Percentiles rank a stretch among this genome's conserved stretches.
Evolutionary conservation across 257 asterid species (phyloP).

Genomic region (Paulownia fortunei): DNA sequence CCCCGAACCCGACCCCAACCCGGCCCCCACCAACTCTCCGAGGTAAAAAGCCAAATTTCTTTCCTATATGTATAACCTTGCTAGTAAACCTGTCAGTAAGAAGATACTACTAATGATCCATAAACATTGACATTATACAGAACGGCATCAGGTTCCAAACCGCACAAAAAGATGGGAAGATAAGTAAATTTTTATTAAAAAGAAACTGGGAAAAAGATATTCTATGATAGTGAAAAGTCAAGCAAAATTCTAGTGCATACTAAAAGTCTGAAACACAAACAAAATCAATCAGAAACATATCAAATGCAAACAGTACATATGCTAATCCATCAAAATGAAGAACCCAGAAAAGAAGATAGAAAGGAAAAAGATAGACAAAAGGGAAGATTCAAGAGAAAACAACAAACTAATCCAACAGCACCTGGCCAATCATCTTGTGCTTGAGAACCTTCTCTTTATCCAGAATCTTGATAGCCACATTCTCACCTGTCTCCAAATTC

Average conservation of each 20-base stretch:
- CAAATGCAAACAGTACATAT: neutral
- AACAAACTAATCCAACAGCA: constrained; percentile 25
- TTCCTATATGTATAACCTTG: too few relatives aligned
- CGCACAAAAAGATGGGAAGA: neutral
- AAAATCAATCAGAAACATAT: neutral
- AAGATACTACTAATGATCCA: neutral
- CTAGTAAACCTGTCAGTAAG: neutral
- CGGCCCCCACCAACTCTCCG: neutral
- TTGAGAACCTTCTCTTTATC: constrained; percentile 90
- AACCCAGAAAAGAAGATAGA: neutral
- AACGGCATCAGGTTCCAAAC: neutral
- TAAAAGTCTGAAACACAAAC: neutral
- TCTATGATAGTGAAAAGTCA: constrained; percentile 18
- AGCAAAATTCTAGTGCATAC: constrained; percentile 9
- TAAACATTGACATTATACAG: neutral
- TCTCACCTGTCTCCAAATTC: constrained; percentile 75
- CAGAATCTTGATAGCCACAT: constrained; percentile 94
- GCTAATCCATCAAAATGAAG: neutral
- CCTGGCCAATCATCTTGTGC: constrained; percentile 96
- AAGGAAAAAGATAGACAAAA: neutral
- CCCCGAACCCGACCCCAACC: too few relatives aligned
- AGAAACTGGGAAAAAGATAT: neutral
- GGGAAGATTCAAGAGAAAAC: neutral
- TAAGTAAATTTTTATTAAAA: neutral
- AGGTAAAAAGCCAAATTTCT: neutral